These are phyloP conservation scores for Kluyveromyces aestuarii DNA, from an alignment of 805 yeast species.

Conservation along the genomic window DNA sequence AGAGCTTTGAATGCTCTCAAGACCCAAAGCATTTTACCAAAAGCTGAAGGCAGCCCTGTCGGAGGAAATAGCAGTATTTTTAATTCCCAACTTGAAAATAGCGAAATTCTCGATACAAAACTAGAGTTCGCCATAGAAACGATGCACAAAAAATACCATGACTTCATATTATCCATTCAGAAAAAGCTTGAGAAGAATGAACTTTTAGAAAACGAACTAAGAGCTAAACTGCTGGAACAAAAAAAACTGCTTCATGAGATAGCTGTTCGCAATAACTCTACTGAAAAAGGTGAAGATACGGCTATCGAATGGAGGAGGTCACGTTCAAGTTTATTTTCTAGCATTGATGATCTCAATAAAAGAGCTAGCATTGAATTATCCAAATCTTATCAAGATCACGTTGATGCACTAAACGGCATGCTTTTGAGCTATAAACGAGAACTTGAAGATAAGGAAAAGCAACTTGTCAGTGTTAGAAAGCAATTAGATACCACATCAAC, in stretches of 20 bases:
- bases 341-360: constrained; percentile 5
- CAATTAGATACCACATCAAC: not conserved
- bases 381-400: constrained; percentile 12
- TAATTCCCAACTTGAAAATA: not conserved
- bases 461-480: constrained; percentile 3
- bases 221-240: constrained; percentile 17
- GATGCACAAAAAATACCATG: constrained; percentile 23
- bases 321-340: constrained; percentile 1
- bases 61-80: not conserved
- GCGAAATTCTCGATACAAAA: constrained; percentile 12
- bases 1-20: constrained; percentile 3
- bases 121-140: constrained; percentile 22
- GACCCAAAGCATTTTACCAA: not conserved
- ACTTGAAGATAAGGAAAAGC: constrained; percentile 10
- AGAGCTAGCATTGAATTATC: constrained; percentile 9
- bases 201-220: constrained; percentile 11
- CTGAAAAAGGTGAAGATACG: not conserved
- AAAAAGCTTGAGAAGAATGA: constrained; percentile 14
- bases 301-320: not conserved
- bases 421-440: constrained; percentile 8
- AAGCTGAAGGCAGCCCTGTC: not conserved
- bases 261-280: not conserved
- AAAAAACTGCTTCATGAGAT: constrained; percentile 7
- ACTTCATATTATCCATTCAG: constrained; percentile 19
- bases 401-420: constrained; percentile 11